A percentile compares a stretch with the other conserved stretches of the same genome.
phyloP scores from a whole-genome alignment of 805 yeast genomes.

The Metschnikowia lochheadii region DNA sequence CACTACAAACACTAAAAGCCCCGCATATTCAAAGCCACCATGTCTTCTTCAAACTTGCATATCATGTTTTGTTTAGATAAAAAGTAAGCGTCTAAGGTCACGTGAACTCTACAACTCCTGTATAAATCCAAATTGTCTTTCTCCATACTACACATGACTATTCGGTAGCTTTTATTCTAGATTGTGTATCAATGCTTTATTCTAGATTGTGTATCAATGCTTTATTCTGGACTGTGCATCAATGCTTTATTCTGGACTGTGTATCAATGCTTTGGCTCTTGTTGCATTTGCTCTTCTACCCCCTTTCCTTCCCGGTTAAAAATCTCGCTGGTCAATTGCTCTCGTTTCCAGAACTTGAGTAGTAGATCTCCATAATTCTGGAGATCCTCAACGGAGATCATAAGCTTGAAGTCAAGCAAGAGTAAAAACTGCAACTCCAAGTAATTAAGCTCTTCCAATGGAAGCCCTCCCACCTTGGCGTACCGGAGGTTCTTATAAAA shows the following conservation, averaged over 20 bases:
- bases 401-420: constrained; percentile 76
- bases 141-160: background rate
- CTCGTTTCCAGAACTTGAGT: constrained; percentile 78
- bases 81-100: no score
- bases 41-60: background rate
- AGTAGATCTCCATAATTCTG: constrained; percentile 86
- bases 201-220: background rate
- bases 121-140: background rate
- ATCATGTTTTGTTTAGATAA: background rate
- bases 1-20: background rate
- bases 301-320: constrained; percentile 7
- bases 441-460: constrained; percentile 88
- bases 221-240: no score
- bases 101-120: no score
- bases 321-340: constrained; percentile 46
- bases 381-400: constrained; percentile 86
- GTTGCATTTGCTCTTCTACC: background rate
- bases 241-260: background rate
- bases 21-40: background rate
- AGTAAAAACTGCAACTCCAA: constrained; percentile 85
- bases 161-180: background rate
- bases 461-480: constrained; percentile 94
- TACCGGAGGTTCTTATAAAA: constrained; percentile 92
- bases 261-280: background rate
- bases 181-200: no score